phyloP scores from a whole-genome alignment of 176 grass and related monocot species.

The Aegilops speltoides region DNA sequence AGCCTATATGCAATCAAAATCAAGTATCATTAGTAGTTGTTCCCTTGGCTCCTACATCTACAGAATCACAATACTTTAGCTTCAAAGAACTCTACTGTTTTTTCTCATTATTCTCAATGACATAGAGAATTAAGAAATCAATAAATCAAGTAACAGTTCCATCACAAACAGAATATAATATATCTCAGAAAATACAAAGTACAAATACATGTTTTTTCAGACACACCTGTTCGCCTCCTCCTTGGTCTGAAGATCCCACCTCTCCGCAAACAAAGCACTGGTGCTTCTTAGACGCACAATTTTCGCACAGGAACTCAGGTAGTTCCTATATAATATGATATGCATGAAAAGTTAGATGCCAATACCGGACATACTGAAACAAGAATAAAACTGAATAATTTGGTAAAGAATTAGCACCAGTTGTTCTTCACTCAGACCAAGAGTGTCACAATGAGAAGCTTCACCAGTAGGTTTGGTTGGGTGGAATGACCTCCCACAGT shows the following conservation, averaged over 20 bases:
- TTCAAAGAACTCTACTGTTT: not conserved
- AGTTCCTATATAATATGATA: slow-evolving; percentile 23
- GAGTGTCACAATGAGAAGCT: slow-evolving; percentile 5
- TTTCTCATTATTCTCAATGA: not conserved
- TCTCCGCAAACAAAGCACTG: not conserved
- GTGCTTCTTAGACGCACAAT: slow-evolving; percentile 26
- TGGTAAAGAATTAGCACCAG: slow-evolving; percentile 2
- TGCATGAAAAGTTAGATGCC: not conserved
- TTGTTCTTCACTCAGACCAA: slow-evolving; percentile 20
- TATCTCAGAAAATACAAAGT: not conserved
- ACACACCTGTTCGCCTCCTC: too few relatives aligned
- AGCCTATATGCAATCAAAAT: not conserved
- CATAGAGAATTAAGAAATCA: not conserved
- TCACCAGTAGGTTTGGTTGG: not conserved
- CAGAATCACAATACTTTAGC: not conserved
- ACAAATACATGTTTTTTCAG: not conserved
- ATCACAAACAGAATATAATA: not conserved
- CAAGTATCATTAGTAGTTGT: not conserved
- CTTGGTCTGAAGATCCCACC: not conserved
- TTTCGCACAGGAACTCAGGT: slow-evolving; percentile 32
- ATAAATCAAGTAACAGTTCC: not conserved
- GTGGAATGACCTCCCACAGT: slow-evolving; percentile 36
- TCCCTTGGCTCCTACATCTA: not conserved
- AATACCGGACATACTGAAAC: slow-evolving; percentile 5
- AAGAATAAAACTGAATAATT: slow-evolving; percentile 12